Evolutionary conservation across 2,329 filamentous ascomycete genomes (phyloP), one percentile per base, ranked within the genome.

Genomic region (Clarireedia homoeocarpa): DNA sequence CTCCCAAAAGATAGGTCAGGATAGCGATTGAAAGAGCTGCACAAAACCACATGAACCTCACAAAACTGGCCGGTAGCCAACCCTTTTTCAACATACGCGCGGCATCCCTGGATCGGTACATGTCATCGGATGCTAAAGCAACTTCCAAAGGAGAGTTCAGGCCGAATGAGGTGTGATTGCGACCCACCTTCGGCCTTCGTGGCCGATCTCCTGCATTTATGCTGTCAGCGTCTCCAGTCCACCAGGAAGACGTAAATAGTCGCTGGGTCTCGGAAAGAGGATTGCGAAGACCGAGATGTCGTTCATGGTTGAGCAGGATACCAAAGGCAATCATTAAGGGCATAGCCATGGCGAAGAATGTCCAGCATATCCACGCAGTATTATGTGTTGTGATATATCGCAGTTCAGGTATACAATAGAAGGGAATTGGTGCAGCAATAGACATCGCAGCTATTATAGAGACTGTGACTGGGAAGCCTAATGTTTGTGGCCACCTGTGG

Each of bases 1-100:
- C 84, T 67, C 84, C 84, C 61, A 86, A 75, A 9, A 85, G 78
- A 68, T 86, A 86, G 14, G 82, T 84, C 63, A 86, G 73, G 61
- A 87, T 73, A 12, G 79, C 82, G 45, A 86, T 77, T 51, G 76
- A 77, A 24, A 87, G 72, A 4, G 83, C 83, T 30, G 81, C 72
- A 66, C 83, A 86, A 65, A 87, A 86, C 84, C 84, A 87, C 5
- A 87, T 71, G 59, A 87, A 87, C 15, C 84, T 78, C 46, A 86
- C 78, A 64, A 86, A 87, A 67, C 82, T 85, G 7, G 82, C 81
- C 3, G 83, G 82, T 24, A 85, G 71, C 82, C 82, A 85, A 30
- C 64, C 59, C 52, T 69, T 70, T 34, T 63, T 62, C 51, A 69
- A 51, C 6, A 59, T 54, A 15, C 63, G 45, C 40, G 62, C 61